Evolutionary conservation across 768 basidiomycete species (phyloP).

Genomic region (Cystobasidium onofrii): DNA sequence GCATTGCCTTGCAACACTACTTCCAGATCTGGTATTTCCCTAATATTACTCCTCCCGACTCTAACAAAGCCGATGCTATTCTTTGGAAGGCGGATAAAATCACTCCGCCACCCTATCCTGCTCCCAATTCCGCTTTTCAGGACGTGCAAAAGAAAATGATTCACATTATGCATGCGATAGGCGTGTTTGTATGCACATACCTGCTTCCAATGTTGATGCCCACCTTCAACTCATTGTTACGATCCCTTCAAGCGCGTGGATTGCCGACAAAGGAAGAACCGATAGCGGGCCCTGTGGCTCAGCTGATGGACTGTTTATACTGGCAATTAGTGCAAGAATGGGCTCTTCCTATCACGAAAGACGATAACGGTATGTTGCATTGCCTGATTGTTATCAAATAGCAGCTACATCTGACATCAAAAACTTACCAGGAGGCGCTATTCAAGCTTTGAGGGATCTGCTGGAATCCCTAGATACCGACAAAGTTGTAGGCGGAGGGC

Average conservation of each 20-base stretch:
- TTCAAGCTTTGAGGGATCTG: conserved; percentile 11
- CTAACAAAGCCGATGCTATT: background rate
- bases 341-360: background rate
- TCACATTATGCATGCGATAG: conserved; percentile 10
- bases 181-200: conserved; percentile 19
- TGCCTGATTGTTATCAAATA: background rate
- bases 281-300: background rate
- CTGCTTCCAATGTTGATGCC: conserved; percentile 8
- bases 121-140: background rate
- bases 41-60: background rate
- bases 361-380: background rate
- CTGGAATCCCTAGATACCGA: conserved; percentile 12
- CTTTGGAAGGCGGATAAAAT: conserved; percentile 1
- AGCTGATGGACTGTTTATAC: conserved; percentile 24
- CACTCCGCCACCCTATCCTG: background rate
- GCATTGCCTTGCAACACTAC: background rate
- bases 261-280: conserved; percentile 9
- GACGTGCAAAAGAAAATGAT: conserved; percentile 6
- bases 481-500: conserved; percentile 19
- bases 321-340: conserved; percentile 22
- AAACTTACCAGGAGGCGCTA: background rate
- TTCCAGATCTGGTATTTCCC: conserved; percentile 20
- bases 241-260: conserved; percentile 2
- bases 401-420: background rate
- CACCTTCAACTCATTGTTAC: background rate